These are phyloP conservation scores for Pichia sp. DNA, from an alignment of 1,139 yeast genomes.

Conservation along the genomic window DNA sequence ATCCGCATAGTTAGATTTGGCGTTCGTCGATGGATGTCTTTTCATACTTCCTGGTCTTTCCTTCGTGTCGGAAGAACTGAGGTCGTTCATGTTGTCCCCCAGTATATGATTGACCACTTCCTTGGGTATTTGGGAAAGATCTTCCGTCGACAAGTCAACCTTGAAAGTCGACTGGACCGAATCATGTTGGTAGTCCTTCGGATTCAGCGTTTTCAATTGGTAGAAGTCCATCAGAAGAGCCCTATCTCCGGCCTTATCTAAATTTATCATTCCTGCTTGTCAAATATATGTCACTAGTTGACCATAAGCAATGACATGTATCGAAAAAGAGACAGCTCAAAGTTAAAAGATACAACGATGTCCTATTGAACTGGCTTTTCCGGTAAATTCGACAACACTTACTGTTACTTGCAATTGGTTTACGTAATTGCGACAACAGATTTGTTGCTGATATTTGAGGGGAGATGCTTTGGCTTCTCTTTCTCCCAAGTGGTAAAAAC, in stretches of 20 bases:
- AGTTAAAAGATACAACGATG: no score
- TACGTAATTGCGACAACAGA: no score
- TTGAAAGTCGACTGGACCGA: slow-evolving; percentile 25
- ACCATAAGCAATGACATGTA: no score
- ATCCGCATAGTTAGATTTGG: slow-evolving; percentile 33
- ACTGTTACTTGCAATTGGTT: no score
- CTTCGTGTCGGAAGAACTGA: slow-evolving; percentile 7
- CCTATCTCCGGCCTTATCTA: slow-evolving; percentile 24
- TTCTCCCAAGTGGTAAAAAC: no score
- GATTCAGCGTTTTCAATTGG: slow-evolving; percentile 38
- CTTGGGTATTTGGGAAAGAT: slow-evolving; percentile 29
- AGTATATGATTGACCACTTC: slow-evolving; percentile 37
- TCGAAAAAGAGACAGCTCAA: no score
- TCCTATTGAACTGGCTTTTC: no score
- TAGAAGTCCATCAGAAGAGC: slow-evolving; percentile 36
- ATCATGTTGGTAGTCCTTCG: slow-evolving; percentile 37
- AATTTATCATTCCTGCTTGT: slow-evolving; percentile 1
- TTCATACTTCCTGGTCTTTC: slow-evolving; percentile 13
- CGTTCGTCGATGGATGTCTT: slow-evolving; percentile 16
- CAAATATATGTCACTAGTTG: not conserved
- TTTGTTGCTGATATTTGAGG: no score
- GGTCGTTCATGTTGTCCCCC: slow-evolving; percentile 25
- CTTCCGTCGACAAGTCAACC: slow-evolving; percentile 27
- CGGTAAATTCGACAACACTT: no score
- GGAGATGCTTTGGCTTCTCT: no score